Evolutionary conservation across 352 stramenopile genomes (phyloP).

Genomic region (Pythium dissotocum): DNA sequence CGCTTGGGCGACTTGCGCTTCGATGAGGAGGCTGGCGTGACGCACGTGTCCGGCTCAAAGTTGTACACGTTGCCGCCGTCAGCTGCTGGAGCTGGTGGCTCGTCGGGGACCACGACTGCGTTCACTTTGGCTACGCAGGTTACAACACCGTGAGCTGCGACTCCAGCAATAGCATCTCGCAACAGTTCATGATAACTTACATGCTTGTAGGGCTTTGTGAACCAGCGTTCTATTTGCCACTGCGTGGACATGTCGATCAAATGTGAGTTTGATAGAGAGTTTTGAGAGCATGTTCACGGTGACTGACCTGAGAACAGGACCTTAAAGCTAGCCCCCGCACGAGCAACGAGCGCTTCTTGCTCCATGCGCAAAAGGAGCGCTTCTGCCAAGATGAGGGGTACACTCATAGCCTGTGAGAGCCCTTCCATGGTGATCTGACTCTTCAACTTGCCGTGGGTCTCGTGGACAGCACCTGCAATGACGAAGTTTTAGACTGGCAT

Average conservation of each 20-base stretch:
- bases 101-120: not conserved
- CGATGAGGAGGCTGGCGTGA: conserved; percentile 3
- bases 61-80: conserved; percentile 15
- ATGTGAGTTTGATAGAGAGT: not conserved
- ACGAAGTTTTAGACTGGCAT: not conserved
- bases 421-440: conserved; percentile 25
- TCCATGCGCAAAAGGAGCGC: conserved; percentile 39
- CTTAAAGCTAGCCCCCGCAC: conserved; percentile 18
- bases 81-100: not conserved
- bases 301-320: conserved; percentile 34
- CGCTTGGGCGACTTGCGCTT: conserved; percentile 7
- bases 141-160: not conserved
- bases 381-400: conserved; percentile 18
- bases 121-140: not conserved
- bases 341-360: conserved; percentile 35
- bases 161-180: not conserved
- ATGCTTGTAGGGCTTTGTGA: conserved; percentile 27
- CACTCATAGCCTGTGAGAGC: conserved; percentile 23
- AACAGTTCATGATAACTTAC: conserved; percentile 8
- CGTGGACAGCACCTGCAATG: conserved; percentile 32
- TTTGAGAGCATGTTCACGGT: not conserved
- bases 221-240: conserved; percentile 30
- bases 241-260: not conserved
- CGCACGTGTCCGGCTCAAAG: conserved; percentile 8
- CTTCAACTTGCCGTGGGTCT: conserved; percentile 39